Evolutionary conservation across 176 grass and related monocot genomes (phyloP).

Genomic region (Carex pumila): DNA sequence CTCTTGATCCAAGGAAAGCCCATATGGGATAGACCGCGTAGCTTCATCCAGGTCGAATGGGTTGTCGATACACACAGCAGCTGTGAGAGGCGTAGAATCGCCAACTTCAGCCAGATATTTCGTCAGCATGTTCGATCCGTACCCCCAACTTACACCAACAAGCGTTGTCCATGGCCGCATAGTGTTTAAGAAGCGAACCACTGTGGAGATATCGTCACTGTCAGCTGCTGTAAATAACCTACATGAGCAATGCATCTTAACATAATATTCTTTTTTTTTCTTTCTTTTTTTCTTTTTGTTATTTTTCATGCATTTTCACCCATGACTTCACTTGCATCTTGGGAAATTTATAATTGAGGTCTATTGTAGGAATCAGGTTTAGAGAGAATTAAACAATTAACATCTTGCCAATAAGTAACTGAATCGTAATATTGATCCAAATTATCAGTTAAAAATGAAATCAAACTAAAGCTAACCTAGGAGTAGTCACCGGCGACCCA

Average conservation of each 20-base stretch:
- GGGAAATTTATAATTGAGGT: background rate
- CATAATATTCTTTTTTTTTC: conserved; percentile 9
- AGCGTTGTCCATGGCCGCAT: conserved; percentile 80
- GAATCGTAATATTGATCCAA: background rate
- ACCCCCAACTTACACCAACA: conserved; percentile 75
- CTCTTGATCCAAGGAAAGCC: conserved; percentile 56
- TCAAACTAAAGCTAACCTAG: conserved; percentile 46
- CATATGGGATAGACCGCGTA: conserved; percentile 61
- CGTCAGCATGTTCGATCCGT: conserved; percentile 91
- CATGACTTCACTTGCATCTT: background rate
- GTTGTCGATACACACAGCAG: conserved; percentile 85
- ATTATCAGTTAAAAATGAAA: background rate
- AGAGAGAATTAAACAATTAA: background rate
- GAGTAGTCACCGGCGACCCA: conserved; percentile 69
- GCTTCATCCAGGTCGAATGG: conserved; percentile 88
- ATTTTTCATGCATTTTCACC: background rate
- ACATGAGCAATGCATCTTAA: conserved; percentile 54
- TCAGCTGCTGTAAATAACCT: conserved; percentile 99
- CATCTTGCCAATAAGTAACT: background rate
- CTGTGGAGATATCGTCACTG: conserved; percentile 80
- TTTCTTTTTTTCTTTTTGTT: background rate
- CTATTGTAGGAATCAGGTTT: background rate
- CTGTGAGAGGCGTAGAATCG: conserved; percentile 77
- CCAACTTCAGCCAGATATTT: conserved; percentile 88
- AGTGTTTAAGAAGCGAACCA: conserved; percentile 48